Evolutionary conservation across 805 yeast genomes (phyloP), one percentile per base, ranked within the genome.

Genomic region (Starmera caribaea): DNA sequence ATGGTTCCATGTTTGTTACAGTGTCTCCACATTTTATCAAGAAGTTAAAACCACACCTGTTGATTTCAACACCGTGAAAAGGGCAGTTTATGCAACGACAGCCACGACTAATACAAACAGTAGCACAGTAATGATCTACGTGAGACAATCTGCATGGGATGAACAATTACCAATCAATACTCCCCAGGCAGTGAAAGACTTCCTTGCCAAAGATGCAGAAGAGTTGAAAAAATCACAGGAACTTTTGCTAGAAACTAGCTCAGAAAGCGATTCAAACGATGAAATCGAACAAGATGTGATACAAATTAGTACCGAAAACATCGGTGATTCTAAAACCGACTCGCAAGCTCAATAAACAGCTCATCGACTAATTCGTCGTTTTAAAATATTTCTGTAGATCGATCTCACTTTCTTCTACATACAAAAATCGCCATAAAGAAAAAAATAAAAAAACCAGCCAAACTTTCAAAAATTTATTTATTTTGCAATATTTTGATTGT

Each of bases 261-360:
- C 72, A 12, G 57, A 55, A 2, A 50, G 56, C 9, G 48, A 54
- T 8, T 59, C 61, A 3, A 58, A 49, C 2, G 67, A 67, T 40
- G 71, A 65, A 1, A 33, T 36, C 2, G 77, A 71, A 44, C 79
- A 73, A 46, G 45, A 57, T 14, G 53, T 46, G 28, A 64, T 73
- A 5, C 48, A 43, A 36, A 66, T 73, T 5, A 21, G 26, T 9
- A 21, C 26, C 2, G 26, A 21, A 9, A 21, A 5, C 26, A 7
- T 21, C 8, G 26, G 8, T 2, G 26, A 21, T 9, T 5, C 26
- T 3, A 7, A 21, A 21, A 9, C 26, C 8, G 26, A 21, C 26
- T 5, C 26, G 4, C 26, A 21, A 21, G 26, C 26, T 21, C 6
- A 21, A 21, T 21, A 21, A 21, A 21, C 8, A 9, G 24, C 7